Conservation (phyloP, 257 asterid genomes). For the Scutellaria barbata region DNA sequence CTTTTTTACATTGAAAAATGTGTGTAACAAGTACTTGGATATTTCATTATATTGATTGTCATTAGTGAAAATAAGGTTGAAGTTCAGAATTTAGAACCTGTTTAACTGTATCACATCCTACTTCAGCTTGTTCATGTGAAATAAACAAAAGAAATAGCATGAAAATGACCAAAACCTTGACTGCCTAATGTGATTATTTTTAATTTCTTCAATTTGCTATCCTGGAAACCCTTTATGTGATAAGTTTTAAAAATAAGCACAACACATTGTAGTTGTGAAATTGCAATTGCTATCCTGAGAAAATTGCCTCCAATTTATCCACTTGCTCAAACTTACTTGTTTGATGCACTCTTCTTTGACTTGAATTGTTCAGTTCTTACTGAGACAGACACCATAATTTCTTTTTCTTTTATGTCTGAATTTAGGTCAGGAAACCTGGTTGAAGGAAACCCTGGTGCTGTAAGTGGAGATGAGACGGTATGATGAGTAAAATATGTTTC, state of each 20-base stretch:
- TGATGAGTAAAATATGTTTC: conserved; percentile 35
- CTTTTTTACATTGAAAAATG: neutral
- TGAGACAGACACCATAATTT: conserved; percentile 2
- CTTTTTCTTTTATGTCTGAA: conserved; percentile 36
- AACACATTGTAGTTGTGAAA: neutral
- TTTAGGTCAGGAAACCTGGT: conserved; percentile 91
- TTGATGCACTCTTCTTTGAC: conserved; percentile 24
- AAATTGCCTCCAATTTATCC: conserved; percentile 25
- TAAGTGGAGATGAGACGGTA: conserved; percentile 99
- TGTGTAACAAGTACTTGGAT: neutral
- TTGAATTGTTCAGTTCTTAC: conserved; percentile 19
- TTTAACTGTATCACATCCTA: conserved; percentile 4
- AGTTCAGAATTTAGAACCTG: conserved; percentile 18
- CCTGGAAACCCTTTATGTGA: conserved; percentile 1
- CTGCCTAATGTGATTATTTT: conserved; percentile 15
- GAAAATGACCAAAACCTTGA: conserved; percentile 24
- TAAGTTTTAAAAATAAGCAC: conserved; percentile 20
- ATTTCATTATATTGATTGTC: conserved; percentile 6
- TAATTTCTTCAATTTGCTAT: conserved; percentile 21
- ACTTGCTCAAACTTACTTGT: conserved; percentile 25
- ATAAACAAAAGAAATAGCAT: conserved; percentile 21
- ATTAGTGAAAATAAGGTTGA: conserved; percentile 26
- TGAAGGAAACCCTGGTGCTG: conserved; percentile 87
- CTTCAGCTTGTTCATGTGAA: conserved; percentile 9
- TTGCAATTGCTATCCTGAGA: conserved; percentile 22